Percentiles rank a stretch among this genome's conserved stretches.
These are phyloP conservation scores for Trifolium dubium DNA, from an alignment of 306 rosid species.

Conservation along the genomic window DNA sequence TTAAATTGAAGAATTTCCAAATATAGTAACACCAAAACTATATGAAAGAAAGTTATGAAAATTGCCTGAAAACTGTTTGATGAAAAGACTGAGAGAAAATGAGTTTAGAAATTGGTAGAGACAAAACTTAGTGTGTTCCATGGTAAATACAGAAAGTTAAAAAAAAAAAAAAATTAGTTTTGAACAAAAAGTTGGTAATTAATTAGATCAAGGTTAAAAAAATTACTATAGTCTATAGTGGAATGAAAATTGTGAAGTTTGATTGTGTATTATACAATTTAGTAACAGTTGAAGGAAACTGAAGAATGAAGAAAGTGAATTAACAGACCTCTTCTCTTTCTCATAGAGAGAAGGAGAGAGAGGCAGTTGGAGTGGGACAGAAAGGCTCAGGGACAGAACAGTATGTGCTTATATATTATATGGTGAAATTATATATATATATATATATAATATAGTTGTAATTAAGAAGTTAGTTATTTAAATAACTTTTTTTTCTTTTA, in stretches of 20 bases:
- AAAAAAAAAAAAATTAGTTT: constrained; percentile 9
- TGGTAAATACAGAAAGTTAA: constrained; percentile 39
- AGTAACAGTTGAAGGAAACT: constrained; percentile 36
- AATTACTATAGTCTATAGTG: constrained; percentile 37
- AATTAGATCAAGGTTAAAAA: constrained; percentile 38
- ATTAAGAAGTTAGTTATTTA: not conserved
- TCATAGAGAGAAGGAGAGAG: constrained; percentile 47
- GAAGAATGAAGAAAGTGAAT: constrained; percentile 42
- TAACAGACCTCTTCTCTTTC: constrained; percentile 48
- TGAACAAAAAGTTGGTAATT: constrained; percentile 44
- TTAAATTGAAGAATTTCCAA: constrained; percentile 55
- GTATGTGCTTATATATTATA: not conserved
- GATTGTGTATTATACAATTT: constrained; percentile 41
- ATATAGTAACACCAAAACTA: constrained; percentile 61
- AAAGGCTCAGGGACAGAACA: constrained; percentile 17
- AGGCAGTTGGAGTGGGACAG: constrained; percentile 55
- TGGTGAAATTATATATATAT: too few relatives aligned
- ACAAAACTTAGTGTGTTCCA: constrained; percentile 54
- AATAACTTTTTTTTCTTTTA: too few relatives aligned
- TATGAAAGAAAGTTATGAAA: constrained; percentile 47
- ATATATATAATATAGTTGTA: not conserved
- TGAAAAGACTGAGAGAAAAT: constrained; percentile 50
- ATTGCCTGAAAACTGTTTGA: constrained; percentile 54
- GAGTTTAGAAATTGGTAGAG: constrained; percentile 45
- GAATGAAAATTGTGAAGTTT: constrained; percentile 32